Conservation (phyloP, 176 grass and related monocot species). For the Avena eriantha region DNA sequence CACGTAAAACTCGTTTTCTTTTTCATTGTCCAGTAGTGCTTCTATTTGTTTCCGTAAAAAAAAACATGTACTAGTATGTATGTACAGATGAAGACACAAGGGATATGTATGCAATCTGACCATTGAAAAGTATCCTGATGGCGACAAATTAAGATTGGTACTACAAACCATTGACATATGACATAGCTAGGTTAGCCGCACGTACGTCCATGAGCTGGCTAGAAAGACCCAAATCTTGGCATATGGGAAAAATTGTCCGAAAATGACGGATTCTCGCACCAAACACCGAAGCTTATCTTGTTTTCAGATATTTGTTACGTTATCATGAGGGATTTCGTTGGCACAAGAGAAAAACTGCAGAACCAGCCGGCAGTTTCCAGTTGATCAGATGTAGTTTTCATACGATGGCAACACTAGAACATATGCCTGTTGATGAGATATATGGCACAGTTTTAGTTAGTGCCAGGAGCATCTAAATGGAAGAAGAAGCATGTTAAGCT, state of each 20-base stretch:
- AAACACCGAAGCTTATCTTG: slow-evolving; percentile 40
- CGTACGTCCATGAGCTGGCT: slow-evolving; percentile 5
- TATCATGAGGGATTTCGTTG: background rate
- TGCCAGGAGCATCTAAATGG: background rate
- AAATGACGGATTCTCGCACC: slow-evolving; percentile 32
- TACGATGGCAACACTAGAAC: slow-evolving; percentile 29
- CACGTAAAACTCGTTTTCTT: background rate
- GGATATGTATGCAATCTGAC: slow-evolving; percentile 13
- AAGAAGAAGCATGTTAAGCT: background rate
- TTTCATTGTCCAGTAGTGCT: background rate
- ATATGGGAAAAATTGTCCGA: background rate
- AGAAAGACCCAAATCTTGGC: slow-evolving; percentile 33
- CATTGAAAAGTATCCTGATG: slow-evolving; percentile 37
- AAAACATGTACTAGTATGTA: background rate
- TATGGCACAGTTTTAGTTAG: background rate
- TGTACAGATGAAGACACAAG: slow-evolving; percentile 30
- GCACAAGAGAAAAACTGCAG: background rate
- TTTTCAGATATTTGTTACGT: slow-evolving; percentile 33
- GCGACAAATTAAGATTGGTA: slow-evolving; percentile 36
- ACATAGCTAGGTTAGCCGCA: slow-evolving; percentile 23
- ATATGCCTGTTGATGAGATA: slow-evolving; percentile 9
- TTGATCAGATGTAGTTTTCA: slow-evolving; percentile 36
- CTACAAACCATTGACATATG: slow-evolving; percentile 42
- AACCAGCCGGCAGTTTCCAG: background rate
- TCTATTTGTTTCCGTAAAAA: background rate